These are phyloP conservation scores for Strobilomyces confusus DNA, from an alignment of 768 basidiomycete species.

Conservation along the genomic window DNA sequence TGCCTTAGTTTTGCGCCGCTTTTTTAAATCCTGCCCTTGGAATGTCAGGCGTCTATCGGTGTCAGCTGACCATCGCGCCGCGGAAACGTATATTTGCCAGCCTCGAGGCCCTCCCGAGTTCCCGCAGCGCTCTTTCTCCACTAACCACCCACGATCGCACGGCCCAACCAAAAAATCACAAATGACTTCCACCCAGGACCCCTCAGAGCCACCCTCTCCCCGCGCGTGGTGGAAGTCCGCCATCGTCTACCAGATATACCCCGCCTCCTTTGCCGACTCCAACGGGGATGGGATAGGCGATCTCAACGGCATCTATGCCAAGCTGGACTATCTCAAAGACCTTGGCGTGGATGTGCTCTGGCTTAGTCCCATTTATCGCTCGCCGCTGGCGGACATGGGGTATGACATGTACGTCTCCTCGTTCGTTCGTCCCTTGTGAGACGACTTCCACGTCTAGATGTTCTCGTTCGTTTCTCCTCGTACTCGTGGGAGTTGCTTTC, in stretches of 20 bases:
- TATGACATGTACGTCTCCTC: conserved; percentile 54
- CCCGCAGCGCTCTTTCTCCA: too few species aligned
- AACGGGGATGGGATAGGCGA: conserved; percentile 70
- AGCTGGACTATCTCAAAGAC: conserved; percentile 65
- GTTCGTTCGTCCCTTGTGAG: neutral
- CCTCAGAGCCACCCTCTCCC: conserved; percentile 19
- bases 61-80: conserved; percentile 12
- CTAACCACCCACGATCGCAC: too few species aligned
- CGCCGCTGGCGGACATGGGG: conserved; percentile 69
- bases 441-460: neutral
- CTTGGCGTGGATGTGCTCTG: conserved; percentile 67
- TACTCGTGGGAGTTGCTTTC: neutral
- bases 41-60: conserved; percentile 10
- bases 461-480: neutral
- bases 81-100: conserved; percentile 8
- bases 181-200: too few species aligned
- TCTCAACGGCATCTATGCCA: conserved; percentile 58
- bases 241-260: conserved; percentile 67
- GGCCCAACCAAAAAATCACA: too few species aligned
- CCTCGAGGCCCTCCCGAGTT: conserved; percentile 15
- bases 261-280: conserved; percentile 66
- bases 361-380: conserved; percentile 59
- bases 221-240: conserved; percentile 57
- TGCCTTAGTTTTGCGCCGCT: neutral
- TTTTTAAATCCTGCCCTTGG: neutral